Evolutionary conservation across 2,329 filamentous ascomycete genomes (phyloP), one percentile per base, ranked within the genome.

Genomic region (Beauveria rudraprayagi): DNA sequence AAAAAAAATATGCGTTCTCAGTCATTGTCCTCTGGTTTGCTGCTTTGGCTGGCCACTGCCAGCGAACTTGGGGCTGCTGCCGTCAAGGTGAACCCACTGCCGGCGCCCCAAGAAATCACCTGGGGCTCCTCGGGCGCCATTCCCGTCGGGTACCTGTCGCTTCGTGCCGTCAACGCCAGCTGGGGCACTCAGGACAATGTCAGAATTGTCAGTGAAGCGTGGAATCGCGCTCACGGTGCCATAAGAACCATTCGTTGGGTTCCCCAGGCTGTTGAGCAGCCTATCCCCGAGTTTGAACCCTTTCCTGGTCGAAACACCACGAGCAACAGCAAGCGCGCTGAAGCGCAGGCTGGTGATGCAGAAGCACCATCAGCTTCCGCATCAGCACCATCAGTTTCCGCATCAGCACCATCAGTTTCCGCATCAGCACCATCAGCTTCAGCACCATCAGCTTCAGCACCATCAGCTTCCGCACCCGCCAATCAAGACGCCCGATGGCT

Each of bases 181-280:
- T 48, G 61, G 53, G 52, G 60, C 52, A 50, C 61, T 2, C 56
- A 60, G 3, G 61, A 62, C 37, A 65, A 65, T 50, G 61, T 61
- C 2, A 61, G 59, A 10, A 67, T 82, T 48, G 65, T 82, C 44
- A 64, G 64, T 11, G 71, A 76, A 52, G 82, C 76, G 17, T 84
- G 81, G 77, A 70, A 76, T 57, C 80, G 82, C 60, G 75, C 80
- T 19, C 78, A 72, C 70, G 67, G 72, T 9, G 70, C 78, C 50
- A 81, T 84, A 61, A 70, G 66, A 46, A 73, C 73, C 1, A 70
- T 85, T 34, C 75, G 78, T 71, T 85, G 82, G 82, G 75, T 77
- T 11, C 82, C 82, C 2, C 75, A 76, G 41, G 82, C 80, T 10
- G 73, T 73, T 1, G 81, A 85, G 69, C 76, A 77, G 26, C 81